Percentiles rank a stretch among this genome's conserved stretches.
Evolutionary conservation across 2,329 filamentous ascomycete species (phyloP).

Genomic region (Monosporascus sp.): DNA sequence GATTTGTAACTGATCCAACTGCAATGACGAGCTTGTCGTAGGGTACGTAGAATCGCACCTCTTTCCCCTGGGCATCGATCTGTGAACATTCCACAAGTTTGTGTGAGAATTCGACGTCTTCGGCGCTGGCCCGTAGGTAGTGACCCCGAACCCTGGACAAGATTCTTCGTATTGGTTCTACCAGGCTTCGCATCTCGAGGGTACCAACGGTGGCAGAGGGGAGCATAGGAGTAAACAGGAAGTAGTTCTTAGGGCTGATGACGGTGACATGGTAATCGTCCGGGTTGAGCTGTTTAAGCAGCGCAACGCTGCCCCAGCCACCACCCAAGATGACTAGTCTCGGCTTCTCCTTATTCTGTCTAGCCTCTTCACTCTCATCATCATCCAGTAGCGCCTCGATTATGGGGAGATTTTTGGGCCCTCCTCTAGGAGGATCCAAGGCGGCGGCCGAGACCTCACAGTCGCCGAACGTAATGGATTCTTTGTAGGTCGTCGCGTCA

Average conservation of each 20-base stretch:
- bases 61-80: slow-evolving; percentile 62
- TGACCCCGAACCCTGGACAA: slow-evolving; percentile 74
- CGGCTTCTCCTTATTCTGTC: slow-evolving; percentile 76
- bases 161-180: slow-evolving; percentile 88
- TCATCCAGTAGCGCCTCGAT: slow-evolving; percentile 85
- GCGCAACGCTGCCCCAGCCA: slow-evolving; percentile 89
- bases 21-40: slow-evolving; percentile 95
- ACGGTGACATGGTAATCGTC: slow-evolving; percentile 96
- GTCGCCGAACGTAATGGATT: slow-evolving; percentile 60
- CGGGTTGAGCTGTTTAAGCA: slow-evolving; percentile 83
- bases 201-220: slow-evolving; percentile 96
- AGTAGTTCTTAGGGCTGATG: slow-evolving; percentile 92
- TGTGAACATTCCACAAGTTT: slow-evolving; percentile 87
- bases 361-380: slow-evolving; percentile 68
- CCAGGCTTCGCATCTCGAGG: slow-evolving; percentile 80
- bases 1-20: slow-evolving; percentile 87
- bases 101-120: slow-evolving; percentile 85
- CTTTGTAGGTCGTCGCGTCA: slow-evolving; percentile 85
- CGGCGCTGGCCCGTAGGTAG: slow-evolving; percentile 80
- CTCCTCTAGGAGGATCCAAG: slow-evolving; percentile 72
- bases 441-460: slow-evolving; percentile 81
- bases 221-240: slow-evolving; percentile 96
- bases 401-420: slow-evolving; percentile 92
- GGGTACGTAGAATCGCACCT: slow-evolving; percentile 81
- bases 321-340: slow-evolving; percentile 88